Conservation (phyloP, 129 eudicot genomes). For the Tagetes patula region DNA sequence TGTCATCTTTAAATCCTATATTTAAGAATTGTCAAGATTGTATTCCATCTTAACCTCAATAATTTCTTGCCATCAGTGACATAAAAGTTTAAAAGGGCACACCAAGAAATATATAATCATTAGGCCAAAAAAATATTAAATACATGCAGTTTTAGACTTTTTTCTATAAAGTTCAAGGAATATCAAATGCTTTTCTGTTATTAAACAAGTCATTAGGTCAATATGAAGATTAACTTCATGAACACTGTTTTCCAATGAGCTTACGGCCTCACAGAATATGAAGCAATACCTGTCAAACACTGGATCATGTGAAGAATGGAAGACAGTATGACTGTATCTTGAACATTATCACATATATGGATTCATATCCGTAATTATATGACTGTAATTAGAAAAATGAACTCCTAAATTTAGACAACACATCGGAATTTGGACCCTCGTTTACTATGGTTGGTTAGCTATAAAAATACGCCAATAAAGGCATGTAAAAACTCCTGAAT, state of each 20-base stretch:
- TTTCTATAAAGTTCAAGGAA: neutral
- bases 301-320: neutral
- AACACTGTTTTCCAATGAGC: neutral
- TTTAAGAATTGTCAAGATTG: neutral
- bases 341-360: too few relatives aligned
- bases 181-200: neutral
- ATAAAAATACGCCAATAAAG: neutral
- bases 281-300: neutral
- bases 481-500: slow-evolving; percentile 1
- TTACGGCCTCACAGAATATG: slow-evolving; percentile 1
- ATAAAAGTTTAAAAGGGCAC: neutral
- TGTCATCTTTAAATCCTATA: neutral
- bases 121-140: neutral
- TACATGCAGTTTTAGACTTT: neutral
- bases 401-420: neutral
- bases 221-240: neutral
- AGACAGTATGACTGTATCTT: neutral
- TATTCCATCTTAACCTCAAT: neutral
- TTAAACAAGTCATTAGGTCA: neutral
- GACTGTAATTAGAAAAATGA: neutral
- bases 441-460: neutral
- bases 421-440: neutral
- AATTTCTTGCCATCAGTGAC: slow-evolving; percentile 11
- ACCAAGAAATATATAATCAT: neutral
- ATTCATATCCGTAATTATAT: neutral